These are phyloP conservation scores for Naganishia sp. DNA, from an alignment of 1,284 basidiomycete species.

Conservation along the genomic window DNA sequence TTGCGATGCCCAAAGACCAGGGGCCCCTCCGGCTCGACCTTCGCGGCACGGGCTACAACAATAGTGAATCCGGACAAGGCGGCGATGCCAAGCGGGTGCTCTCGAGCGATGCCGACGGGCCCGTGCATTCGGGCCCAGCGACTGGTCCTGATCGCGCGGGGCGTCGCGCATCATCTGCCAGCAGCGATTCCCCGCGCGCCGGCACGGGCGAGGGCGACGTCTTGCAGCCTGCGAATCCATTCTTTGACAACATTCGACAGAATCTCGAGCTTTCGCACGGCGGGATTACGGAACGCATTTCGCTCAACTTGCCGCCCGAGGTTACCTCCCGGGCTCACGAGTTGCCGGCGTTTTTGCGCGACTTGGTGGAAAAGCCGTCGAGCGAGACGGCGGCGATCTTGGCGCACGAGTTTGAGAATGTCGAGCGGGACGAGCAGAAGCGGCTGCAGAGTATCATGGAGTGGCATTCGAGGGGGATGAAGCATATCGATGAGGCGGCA, in stretches of 20 bases:
- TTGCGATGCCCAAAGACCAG: constrained; percentile 4
- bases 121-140: not conserved
- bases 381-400: constrained; percentile 65
- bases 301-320: constrained; percentile 68
- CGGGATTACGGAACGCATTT: constrained; percentile 74
- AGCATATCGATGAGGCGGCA: constrained; percentile 31
- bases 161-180: not conserved
- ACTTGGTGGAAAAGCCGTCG: constrained; percentile 63
- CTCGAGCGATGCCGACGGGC: not conserved
- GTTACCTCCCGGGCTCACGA: constrained; percentile 67
- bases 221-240: constrained; percentile 69
- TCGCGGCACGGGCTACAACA: constrained; percentile 14
- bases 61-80: not conserved
- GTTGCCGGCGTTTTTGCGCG: constrained; percentile 77
- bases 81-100: not conserved
- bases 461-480: constrained; percentile 66
- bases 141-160: constrained; percentile 1
- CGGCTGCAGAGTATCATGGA: constrained; percentile 89
- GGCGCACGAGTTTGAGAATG: constrained; percentile 85
- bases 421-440: constrained; percentile 86
- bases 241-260: constrained; percentile 94
- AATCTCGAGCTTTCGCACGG: constrained; percentile 86
- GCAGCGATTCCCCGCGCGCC: constrained; percentile 2
- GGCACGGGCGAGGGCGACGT: constrained; percentile 33
- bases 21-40: constrained; percentile 17